These are phyloP conservation scores for Liriodendron chinense DNA, from an alignment of 164 flowering plant genomes.

Conservation along the genomic window DNA sequence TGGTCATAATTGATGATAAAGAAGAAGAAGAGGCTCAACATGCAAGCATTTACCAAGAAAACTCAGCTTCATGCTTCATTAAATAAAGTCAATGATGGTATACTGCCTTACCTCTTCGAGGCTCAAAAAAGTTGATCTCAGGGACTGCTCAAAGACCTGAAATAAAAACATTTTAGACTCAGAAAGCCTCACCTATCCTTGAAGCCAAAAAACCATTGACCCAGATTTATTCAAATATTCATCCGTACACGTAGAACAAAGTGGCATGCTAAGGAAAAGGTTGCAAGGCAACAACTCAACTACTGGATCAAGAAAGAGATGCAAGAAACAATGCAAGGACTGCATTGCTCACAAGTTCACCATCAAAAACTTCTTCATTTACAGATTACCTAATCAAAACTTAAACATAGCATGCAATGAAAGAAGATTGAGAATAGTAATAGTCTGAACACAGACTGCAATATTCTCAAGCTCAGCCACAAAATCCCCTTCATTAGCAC, in stretches of 20 bases:
- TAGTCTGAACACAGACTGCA: too few relatives aligned
- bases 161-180: constrained; percentile 12
- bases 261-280: not conserved
- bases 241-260: not conserved
- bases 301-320: not conserved
- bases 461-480: too few relatives aligned
- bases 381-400: too few relatives aligned
- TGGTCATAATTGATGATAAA: not conserved
- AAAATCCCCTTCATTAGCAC: too few relatives aligned
- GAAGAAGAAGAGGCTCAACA: not conserved
- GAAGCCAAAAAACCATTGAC: not conserved
- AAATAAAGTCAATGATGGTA: not conserved
- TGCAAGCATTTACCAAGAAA: not conserved
- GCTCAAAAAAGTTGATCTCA: constrained; percentile 67
- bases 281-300: not conserved
- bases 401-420: too few relatives aligned
- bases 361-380: too few relatives aligned
- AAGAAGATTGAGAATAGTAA: too few relatives aligned
- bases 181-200: not conserved
- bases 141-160: constrained; percentile 83
- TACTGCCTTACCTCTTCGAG: constrained; percentile 57
- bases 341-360: too few relatives aligned
- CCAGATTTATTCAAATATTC: not conserved
- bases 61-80: not conserved
- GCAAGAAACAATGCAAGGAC: too few relatives aligned